Base-by-base conservation (phyloP, 2,329 filamentous ascomycete species). In the Fusarium sp. region DNA sequence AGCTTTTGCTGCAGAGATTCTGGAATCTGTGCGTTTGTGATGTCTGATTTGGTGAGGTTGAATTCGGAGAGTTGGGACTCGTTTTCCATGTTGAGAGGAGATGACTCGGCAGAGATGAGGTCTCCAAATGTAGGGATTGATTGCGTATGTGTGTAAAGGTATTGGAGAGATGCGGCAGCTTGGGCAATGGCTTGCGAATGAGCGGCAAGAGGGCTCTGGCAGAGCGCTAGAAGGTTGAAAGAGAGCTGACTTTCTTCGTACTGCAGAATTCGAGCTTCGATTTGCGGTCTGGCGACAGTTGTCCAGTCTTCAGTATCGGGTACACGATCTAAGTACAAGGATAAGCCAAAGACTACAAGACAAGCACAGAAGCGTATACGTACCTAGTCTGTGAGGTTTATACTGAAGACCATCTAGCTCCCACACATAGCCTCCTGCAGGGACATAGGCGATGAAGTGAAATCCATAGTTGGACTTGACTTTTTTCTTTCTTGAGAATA, bases 361-460 rank as follows among this genome's bases (percentile, higher is more conserved):
- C 15, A 9, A 26, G 8, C 15, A 25, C 8, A 12, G 12, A 15
- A 24, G 12, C n/a, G 22, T n/a, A 9, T 15, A 36, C 66, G 52
- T 65, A 76, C 77, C 76, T 26, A 78, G 58, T 31, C 70, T 72
- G 32, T 62, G 83, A 4, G 92, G 94, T 63, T 88, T 86, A 38
- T 80, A 80, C 73, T 93, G 88, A 22, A 97, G 80, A 5, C 94
- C 94, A 75, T 98, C 94, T 6, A 98, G 86, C 73, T 93, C 91
- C 92, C 92, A 97, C 12, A 97, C 85, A 53, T 86, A 80, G 3
- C 86, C 88, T n/a, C 84, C 81, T 12, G 88, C 84, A 3, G 92
- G 91, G 28, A 97, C 88, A 72, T 94, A 97, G 7, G 93, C 93
- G 63, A 96, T 90, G 75, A 95, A 98, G 73, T 98, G 94, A 72